Percentiles rank a stretch among this genome's conserved stretches.
These are phyloP conservation scores for Hyphochytrium catenoides DNA, from an alignment of 352 stramenopile genomes.

Conservation along the genomic window DNA sequence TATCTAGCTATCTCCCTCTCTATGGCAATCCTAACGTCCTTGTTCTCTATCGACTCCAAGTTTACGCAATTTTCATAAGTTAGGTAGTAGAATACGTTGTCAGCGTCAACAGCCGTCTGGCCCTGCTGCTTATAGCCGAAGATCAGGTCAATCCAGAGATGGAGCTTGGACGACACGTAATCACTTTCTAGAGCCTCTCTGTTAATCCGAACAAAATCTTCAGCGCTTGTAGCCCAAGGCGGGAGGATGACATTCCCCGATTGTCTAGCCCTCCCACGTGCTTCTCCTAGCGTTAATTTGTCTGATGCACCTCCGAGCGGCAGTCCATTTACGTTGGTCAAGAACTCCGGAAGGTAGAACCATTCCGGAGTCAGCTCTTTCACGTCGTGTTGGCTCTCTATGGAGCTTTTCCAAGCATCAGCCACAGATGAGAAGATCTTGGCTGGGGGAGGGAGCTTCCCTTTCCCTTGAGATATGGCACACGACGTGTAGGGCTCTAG, in stretches of 20 bases:
- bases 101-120: constrained; percentile 64
- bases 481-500: constrained; percentile 94
- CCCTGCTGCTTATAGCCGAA: constrained; percentile 97
- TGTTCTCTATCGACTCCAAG: constrained; percentile 82
- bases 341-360: constrained; percentile 79
- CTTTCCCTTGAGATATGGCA: constrained; percentile 85
- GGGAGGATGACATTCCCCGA: constrained; percentile 89
- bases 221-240: constrained; percentile 79
- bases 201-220: constrained; percentile 88
- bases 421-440: constrained; percentile 89
- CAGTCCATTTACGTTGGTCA: constrained; percentile 86
- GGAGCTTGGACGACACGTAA: constrained; percentile 85
- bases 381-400: constrained; percentile 87
- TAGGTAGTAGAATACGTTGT: constrained; percentile 90
- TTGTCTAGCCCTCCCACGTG: constrained; percentile 30
- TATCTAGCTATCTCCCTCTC: constrained; percentile 97
- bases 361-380: constrained; percentile 99
- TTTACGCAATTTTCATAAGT: constrained; percentile 85
- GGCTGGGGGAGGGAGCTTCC: constrained; percentile 91
- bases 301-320: constrained; percentile 64
- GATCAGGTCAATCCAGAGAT: constrained; percentile 97
- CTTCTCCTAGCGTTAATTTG: constrained; percentile 26
- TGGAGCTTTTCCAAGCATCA: constrained; percentile 91
- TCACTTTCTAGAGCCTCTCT: constrained; percentile 92
- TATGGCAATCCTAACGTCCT: constrained; percentile 73